These are phyloP conservation scores for Fusarium sp. DNA, from an alignment of 2,329 filamentous ascomycete genomes.

Conservation along the genomic window DNA sequence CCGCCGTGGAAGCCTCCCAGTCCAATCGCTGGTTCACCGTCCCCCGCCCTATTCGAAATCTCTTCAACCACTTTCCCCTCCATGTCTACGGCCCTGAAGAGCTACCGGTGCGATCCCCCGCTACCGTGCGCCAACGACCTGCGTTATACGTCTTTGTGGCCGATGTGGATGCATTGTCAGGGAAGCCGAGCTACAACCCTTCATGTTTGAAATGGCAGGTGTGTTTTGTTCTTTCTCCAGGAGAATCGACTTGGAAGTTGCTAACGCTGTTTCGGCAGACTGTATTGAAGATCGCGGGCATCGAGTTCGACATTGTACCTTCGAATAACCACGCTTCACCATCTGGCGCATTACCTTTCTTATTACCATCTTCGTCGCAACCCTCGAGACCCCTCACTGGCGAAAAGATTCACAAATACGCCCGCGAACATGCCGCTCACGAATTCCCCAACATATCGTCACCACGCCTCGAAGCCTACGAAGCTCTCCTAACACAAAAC, in stretches of 20 bases:
- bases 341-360: slow-evolving; percentile 86
- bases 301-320: slow-evolving; percentile 73
- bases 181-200: slow-evolving; percentile 86
- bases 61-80: slow-evolving; percentile 89
- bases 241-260: not conserved
- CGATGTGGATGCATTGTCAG: slow-evolving; percentile 67
- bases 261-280: slow-evolving; percentile 63
- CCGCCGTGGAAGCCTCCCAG: slow-evolving; percentile 24
- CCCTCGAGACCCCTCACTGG: slow-evolving; percentile 55
- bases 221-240: slow-evolving; percentile 41
- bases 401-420: slow-evolving; percentile 75
- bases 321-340: slow-evolving; percentile 96
- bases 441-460: slow-evolving; percentile 62
- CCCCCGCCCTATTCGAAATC: slow-evolving; percentile 78
- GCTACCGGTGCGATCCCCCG: slow-evolving; percentile 70
- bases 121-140: slow-evolving; percentile 56
- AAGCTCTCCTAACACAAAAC: slow-evolving; percentile 77
- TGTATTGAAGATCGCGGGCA: slow-evolving; percentile 80
- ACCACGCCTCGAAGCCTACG: slow-evolving; percentile 77
- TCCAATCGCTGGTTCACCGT: slow-evolving; percentile 63
- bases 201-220: slow-evolving; percentile 98
- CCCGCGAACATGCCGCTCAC: slow-evolving; percentile 57
- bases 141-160: slow-evolving; percentile 83
- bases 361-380: slow-evolving; percentile 67
- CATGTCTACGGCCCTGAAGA: slow-evolving; percentile 78